A percentile compares a stretch with the other conserved stretches of the same genome.
Conservation (phyloP, 2,329 filamentous ascomycete species). For the Periglandula ipomoeae region DNA sequence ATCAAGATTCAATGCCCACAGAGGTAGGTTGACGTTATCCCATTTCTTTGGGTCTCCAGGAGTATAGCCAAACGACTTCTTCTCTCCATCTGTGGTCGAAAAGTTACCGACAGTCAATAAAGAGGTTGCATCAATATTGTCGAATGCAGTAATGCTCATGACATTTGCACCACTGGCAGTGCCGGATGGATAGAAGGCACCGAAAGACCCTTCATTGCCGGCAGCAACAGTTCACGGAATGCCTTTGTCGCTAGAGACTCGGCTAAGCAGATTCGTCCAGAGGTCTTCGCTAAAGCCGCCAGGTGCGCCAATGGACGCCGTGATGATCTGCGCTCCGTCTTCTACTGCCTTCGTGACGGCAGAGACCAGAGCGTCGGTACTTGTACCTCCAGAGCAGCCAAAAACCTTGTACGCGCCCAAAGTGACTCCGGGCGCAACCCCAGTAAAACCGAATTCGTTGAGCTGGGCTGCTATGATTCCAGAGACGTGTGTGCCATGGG, state of each 20-base stretch:
- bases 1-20: conserved; percentile 34
- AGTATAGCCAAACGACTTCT: conserved; percentile 27
- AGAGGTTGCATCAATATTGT: conserved; percentile 14
- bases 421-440: conserved; percentile 5
- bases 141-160: conserved; percentile 8
- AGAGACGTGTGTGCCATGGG: conserved; percentile 17
- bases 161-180: conserved; percentile 10
- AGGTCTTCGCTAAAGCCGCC: conserved; percentile 25
- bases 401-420: conserved; percentile 6
- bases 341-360: conserved; percentile 47
- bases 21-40: conserved; percentile 25
- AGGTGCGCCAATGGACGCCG: conserved; percentile 13
- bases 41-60: conserved; percentile 28
- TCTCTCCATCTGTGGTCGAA: neutral
- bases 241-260: conserved; percentile 25
- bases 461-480: conserved; percentile 17
- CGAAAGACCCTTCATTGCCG: conserved; percentile 19
- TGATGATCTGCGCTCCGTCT: conserved; percentile 29
- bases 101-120: conserved; percentile 1
- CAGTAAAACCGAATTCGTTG: conserved; percentile 4
- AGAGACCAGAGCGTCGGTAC: conserved; percentile 38
- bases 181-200: conserved; percentile 9
- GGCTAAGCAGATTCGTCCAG: conserved; percentile 32
- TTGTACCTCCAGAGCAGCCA: conserved; percentile 17
- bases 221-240: conserved; percentile 13